These are phyloP conservation scores for Eucalyptus dawsonii DNA, from an alignment of 345 rosid genomes.

Conservation along the genomic window DNA sequence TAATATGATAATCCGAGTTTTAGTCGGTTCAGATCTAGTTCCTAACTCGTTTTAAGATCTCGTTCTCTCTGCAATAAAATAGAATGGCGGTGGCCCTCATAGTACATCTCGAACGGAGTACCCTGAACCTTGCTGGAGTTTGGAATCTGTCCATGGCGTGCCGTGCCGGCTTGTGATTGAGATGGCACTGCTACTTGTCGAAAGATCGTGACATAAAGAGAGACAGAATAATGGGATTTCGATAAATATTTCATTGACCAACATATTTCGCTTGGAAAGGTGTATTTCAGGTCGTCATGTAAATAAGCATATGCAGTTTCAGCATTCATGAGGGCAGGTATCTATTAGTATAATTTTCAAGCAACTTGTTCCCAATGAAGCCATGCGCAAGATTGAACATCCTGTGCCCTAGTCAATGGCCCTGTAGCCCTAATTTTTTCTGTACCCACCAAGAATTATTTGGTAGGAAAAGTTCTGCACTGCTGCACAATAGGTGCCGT, in stretches of 20 bases:
- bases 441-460: not conserved
- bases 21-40: not conserved
- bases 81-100: not conserved
- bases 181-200: not conserved
- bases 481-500: not conserved
- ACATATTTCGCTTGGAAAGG: accelerated
- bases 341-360: not conserved
- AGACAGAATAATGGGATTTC: not conserved
- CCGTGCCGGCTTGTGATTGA: not conserved
- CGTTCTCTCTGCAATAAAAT: not conserved
- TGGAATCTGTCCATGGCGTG: not conserved
- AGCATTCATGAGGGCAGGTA: not conserved
- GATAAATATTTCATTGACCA: not conserved
- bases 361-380: not conserved
- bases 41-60: not conserved
- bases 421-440: not conserved
- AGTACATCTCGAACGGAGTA: not conserved
- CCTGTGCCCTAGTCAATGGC: not conserved
- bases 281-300: not conserved
- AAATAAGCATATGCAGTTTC: not conserved
- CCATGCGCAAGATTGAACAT: not conserved
- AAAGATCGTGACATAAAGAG: not conserved
- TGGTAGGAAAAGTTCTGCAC: not conserved
- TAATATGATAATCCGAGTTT: not conserved
- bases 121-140: not conserved